Percentiles rank a stretch among this genome's conserved stretches.
Conservation (phyloP, 768 basidiomycete genomes). For the Macrolepiota albuminosa region DNA sequence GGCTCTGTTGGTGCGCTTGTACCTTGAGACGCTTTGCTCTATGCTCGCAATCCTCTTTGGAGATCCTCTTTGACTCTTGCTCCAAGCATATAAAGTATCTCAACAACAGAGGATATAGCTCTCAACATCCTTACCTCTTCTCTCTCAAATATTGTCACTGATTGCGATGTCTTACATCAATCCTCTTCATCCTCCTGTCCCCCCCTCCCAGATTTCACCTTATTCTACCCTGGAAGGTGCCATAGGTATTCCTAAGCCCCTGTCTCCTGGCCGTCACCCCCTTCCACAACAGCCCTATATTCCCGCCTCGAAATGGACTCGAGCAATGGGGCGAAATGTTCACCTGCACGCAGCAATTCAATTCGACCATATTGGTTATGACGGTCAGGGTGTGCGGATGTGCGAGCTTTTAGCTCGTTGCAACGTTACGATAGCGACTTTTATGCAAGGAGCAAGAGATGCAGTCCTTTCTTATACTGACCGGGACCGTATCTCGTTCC, state of each 20-base stretch:
- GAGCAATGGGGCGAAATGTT: slow-evolving; percentile 14
- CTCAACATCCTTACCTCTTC: background rate
- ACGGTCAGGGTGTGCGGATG: slow-evolving; percentile 42
- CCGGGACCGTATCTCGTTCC: slow-evolving; percentile 28
- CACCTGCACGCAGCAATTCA: slow-evolving; percentile 22
- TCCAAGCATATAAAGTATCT: background rate
- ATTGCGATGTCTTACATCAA: slow-evolving; percentile 35
- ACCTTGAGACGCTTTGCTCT: background rate
- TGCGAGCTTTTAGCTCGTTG: slow-evolving; percentile 37
- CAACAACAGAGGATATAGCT: background rate
- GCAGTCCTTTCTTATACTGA: slow-evolving; percentile 32
- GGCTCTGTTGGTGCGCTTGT: background rate
- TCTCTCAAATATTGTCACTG: background rate
- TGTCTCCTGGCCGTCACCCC: slow-evolving; percentile 27
- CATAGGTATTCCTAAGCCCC: slow-evolving; percentile 15
- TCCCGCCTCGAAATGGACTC: slow-evolving; percentile 21
- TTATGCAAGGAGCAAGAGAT: slow-evolving; percentile 37
- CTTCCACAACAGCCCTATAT: slow-evolving; percentile 29
- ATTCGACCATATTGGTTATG: slow-evolving; percentile 39
- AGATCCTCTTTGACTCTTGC: background rate
- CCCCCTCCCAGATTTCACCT: slow-evolving; percentile 19
- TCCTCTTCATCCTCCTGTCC: slow-evolving; percentile 38
- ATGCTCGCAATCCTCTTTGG: background rate
- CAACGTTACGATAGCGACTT: slow-evolving; percentile 25
- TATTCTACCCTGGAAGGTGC: slow-evolving; percentile 26